Evolutionary conservation across 495 filamentous ascomycete species (phyloP), one percentile per base, ranked within the genome.

Genomic region (Pseudoneurospora amorphoporcata): DNA sequence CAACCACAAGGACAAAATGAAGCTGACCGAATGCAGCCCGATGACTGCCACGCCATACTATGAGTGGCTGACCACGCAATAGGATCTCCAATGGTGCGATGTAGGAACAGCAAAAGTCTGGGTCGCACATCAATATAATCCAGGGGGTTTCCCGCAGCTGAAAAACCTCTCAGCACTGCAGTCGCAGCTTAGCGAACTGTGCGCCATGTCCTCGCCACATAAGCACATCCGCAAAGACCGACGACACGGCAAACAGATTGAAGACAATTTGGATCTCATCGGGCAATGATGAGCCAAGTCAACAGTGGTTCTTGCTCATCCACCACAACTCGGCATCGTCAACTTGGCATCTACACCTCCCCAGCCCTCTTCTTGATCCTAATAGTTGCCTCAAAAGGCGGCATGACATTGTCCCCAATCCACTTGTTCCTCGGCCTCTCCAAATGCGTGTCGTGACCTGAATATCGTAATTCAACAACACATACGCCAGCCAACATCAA

Each of bases 391-490:
- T 78, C 74, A 70, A 82, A 73, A 1, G 83, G 80, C 9, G 81
- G 81, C 1, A 80, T 69, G 35, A 75, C 65, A 32, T 71, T 80
- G 19, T 77, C 45, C 4, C 81, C 79, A 61, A 79, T 76, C 82
- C 82, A 83, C 37, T 70, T 65, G 68, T 83, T 82, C 19, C 29
- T 40, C 35, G 75, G 75, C 4, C 81, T 77, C 7, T 77, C n/a
- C n/a, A n/a, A n/a, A n/a, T 72, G 35, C 72, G 68, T 0, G 53
- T 40, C 70, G 76, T 73, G 2, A 75, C 65, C 73, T 83, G 75
- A 41, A 82, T 70, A 58, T 84, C 84, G 72, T 86, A 84, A 23
- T 80, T 73, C 23, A 79, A 40, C 35, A 86, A 39, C 8, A 83
- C 39, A 65, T 83, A 77, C n/a, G 79, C 82, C 23, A 86, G n/a